These are phyloP conservation scores for Lachancea fermentati DNA, from an alignment of 805 yeast genomes.

Conservation along the genomic window DNA sequence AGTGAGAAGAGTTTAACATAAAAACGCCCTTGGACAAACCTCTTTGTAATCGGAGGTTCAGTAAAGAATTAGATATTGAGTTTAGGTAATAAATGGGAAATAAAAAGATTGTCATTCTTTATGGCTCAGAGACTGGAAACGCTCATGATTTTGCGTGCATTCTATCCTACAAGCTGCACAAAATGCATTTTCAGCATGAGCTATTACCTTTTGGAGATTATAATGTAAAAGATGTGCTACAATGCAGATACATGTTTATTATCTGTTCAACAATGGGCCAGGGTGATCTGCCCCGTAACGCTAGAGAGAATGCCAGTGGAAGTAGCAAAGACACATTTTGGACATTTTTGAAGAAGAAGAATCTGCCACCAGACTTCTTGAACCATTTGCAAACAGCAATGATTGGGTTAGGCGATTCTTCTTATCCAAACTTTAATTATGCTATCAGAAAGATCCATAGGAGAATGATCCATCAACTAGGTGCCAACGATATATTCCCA, in stretches of 20 bases:
- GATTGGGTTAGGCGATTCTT: slow-evolving; percentile 91
- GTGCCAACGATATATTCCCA: slow-evolving; percentile 64
- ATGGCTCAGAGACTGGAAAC: slow-evolving; percentile 92
- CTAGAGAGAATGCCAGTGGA: slow-evolving; percentile 36
- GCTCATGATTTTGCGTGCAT: slow-evolving; percentile 77
- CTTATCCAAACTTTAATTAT: slow-evolving; percentile 82
- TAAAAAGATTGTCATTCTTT: slow-evolving; percentile 53
- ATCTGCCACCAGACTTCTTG: slow-evolving; percentile 56
- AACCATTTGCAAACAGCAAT: slow-evolving; percentile 59
- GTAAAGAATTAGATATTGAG: too few relatives aligned
- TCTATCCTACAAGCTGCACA: slow-evolving; percentile 49
- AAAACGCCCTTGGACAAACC: too few relatives aligned
- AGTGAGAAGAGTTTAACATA: too few relatives aligned
- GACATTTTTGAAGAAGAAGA: slow-evolving; percentile 63
- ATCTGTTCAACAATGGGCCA: slow-evolving; percentile 92
- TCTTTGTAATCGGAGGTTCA: too few relatives aligned
- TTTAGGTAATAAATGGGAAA: slow-evolving; percentile 2
- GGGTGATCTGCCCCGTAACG: slow-evolving; percentile 84
- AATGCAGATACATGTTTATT: slow-evolving; percentile 37
- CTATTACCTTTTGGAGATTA: slow-evolving; percentile 55
- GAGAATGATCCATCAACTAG: slow-evolving; percentile 66
- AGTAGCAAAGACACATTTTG: slow-evolving; percentile 42
- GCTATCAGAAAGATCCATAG: slow-evolving; percentile 82
- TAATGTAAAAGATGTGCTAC: slow-evolving; percentile 47
- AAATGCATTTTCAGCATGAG: slow-evolving; percentile 45